These are phyloP conservation scores for Sporormia fimetaria DNA, from an alignment of 495 filamentous ascomycete genomes.

Conservation along the genomic window DNA sequence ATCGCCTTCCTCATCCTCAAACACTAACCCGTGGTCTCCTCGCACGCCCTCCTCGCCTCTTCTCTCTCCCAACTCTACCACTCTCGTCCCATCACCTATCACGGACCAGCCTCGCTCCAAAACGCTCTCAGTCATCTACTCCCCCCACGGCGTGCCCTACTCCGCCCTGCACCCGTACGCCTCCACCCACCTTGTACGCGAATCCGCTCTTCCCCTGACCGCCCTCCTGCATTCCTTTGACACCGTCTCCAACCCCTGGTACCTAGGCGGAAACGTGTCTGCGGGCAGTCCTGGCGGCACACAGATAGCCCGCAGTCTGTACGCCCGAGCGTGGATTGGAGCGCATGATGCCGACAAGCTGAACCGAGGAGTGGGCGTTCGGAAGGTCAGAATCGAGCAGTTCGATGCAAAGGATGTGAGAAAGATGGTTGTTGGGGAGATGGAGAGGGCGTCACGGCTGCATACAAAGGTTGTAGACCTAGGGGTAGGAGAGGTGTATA, in stretches of 20 bases:
- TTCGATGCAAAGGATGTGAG: too few relatives aligned
- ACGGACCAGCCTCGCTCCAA: conserved; percentile 29
- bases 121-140: conserved; percentile 47
- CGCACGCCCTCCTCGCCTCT: conserved; percentile 17
- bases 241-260: conserved; percentile 49
- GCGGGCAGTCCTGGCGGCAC: conserved; percentile 46
- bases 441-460: too few relatives aligned
- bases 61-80: too few relatives aligned
- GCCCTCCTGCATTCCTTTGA: conserved; percentile 55
- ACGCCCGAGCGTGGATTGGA: conserved; percentile 48
- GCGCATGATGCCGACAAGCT: conserved; percentile 58
- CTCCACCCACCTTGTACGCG: conserved; percentile 43
- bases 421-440: too few relatives aligned
- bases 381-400: too few relatives aligned
- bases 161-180: conserved; percentile 41
- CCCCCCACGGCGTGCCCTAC: conserved; percentile 48
- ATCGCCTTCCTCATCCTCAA: too few relatives aligned
- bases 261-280: conserved; percentile 51
- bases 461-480: too few relatives aligned
- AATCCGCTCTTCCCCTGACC: conserved; percentile 50
- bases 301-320: conserved; percentile 44
- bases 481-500: too few relatives aligned
- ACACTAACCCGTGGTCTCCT: too few relatives aligned
- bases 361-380: conserved; percentile 42
- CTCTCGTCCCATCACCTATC: conserved; percentile 20